A percentile compares a stretch with the other conserved stretches of the same genome.
Evolutionary conservation across 1,284 basidiomycete genomes (phyloP).

Genomic region (Fomitopsis betulina): DNA sequence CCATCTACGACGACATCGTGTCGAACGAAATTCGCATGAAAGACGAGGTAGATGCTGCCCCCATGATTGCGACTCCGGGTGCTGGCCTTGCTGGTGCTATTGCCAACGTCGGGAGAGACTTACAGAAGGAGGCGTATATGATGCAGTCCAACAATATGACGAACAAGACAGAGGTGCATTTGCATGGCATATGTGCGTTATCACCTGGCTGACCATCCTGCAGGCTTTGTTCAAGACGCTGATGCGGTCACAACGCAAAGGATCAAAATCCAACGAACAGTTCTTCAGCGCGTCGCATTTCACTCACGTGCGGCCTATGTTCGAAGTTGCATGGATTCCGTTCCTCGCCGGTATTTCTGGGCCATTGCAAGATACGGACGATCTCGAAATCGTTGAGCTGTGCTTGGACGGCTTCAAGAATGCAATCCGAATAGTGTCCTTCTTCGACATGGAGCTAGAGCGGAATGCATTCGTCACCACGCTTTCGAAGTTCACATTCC

Average conservation of each 20-base stretch:
- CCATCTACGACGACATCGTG: conserved; percentile 87
- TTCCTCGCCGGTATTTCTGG: conserved; percentile 91
- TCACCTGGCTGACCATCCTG: conserved; percentile 3
- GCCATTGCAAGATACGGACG: conserved; percentile 89
- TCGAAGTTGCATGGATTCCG: conserved; percentile 97
- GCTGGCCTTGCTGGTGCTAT: conserved; percentile 79
- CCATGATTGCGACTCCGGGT: conserved; percentile 43
- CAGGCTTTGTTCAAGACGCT: conserved; percentile 88
- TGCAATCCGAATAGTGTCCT: conserved; percentile 89
- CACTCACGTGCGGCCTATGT: conserved; percentile 95
- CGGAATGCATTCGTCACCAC: conserved; percentile 98
- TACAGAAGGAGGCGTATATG: conserved; percentile 92
- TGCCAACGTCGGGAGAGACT: conserved; percentile 85
- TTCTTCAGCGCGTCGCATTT: conserved; percentile 95
- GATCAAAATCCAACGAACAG: conserved; percentile 70
- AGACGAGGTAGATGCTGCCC: conserved; percentile 78
- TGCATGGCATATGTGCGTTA: not conserved
- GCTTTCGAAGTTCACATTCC: conserved; percentile 93
- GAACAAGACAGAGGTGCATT: conserved; percentile 83
- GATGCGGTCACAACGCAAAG: conserved; percentile 82
- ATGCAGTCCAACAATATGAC: conserved; percentile 94
- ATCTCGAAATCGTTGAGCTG: conserved; percentile 86
- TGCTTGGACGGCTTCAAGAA: conserved; percentile 93
- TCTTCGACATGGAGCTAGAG: conserved; percentile 93
- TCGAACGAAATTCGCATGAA: conserved; percentile 96